Conservation (phyloP, 176 grass and related monocot genomes). For the Triticum aestivum region IWGSC_CS_RefSeq_v2.1 NC_057801.1:212915888-212916387, state of each 20-base stretch:
- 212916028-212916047: constrained; percentile 32
- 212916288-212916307: not conserved
- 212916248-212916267: not conserved
- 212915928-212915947: constrained; percentile 58
- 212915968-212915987: constrained; percentile 50
- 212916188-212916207: not conserved
- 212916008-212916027: constrained; percentile 66
- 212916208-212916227: not conserved
- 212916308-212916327: not conserved
- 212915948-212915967: constrained; percentile 63
- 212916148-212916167: not conserved
- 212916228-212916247: not conserved
- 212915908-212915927: constrained; percentile 83
- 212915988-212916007: constrained; percentile 33
- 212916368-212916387: not conserved
- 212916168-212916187: not conserved
- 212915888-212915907: constrained; percentile 53
- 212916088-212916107: not conserved
- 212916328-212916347: not conserved
- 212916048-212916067: constrained; percentile 1
- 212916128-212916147: not conserved
- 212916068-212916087: not conserved
- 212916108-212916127: not conserved
- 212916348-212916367: not conserved
- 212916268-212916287: not conserved